Conservation (phyloP, 345 rosid species). For the Arabis alpina region DNA sequence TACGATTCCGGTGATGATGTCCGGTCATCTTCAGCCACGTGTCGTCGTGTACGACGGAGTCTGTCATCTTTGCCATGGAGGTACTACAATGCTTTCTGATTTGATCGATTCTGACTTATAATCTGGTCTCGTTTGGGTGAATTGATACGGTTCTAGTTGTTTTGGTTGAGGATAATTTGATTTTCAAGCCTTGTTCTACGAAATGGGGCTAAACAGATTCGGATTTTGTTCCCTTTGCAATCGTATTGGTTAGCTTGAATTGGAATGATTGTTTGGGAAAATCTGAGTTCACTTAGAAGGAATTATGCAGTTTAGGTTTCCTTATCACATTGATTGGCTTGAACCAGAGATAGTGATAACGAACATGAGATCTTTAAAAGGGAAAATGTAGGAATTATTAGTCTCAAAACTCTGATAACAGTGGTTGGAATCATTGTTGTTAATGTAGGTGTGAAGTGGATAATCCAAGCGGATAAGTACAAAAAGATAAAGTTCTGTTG, state of each 20-base stretch:
- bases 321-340: slow-evolving; percentile 15
- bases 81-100: slow-evolving; percentile 40
- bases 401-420: background rate
- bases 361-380: background rate
- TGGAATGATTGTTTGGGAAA: background rate
- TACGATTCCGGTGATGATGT: slow-evolving; percentile 44
- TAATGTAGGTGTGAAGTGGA: slow-evolving; percentile 79
- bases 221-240: background rate
- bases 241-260: slow-evolving; percentile 15
- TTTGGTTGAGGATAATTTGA: background rate
- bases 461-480: slow-evolving; percentile 75
- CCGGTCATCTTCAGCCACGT: slow-evolving; percentile 78
- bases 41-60: slow-evolving; percentile 94
- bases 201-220: background rate
- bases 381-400: background rate
- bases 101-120: slow-evolving; percentile 2
- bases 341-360: background rate
- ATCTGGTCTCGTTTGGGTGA: background rate
- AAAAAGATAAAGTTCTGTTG: slow-evolving; percentile 94
- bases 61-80: slow-evolving; percentile 96
- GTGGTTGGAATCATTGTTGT: slow-evolving; percentile 5
- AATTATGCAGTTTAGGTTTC: background rate
- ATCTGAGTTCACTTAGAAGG: slow-evolving; percentile 1
- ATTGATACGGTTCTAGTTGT: background rate
- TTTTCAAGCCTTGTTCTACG: background rate